Evolutionary conservation across 2,329 filamentous ascomycete species (phyloP).

Genomic region (Beauveria caledonica): DNA sequence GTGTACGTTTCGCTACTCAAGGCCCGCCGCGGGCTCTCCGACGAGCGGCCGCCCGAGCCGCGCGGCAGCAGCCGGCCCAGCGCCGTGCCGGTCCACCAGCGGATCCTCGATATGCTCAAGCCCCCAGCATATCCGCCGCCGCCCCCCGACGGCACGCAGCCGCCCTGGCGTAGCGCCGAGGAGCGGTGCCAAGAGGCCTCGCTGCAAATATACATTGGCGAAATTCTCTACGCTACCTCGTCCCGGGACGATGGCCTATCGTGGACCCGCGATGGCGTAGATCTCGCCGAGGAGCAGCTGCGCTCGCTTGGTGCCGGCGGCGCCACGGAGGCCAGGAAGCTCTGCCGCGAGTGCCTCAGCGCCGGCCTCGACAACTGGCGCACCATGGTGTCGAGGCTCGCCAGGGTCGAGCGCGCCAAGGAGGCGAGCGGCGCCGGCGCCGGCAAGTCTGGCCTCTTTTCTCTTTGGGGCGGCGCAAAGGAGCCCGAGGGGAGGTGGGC

Average conservation of each 20-base stretch:
- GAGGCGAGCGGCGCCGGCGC: conserved; percentile 29
- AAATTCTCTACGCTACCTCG: conserved; percentile 70
- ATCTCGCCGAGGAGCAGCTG: conserved; percentile 64
- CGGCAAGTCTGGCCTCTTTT: conserved; percentile 24
- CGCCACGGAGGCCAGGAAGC: conserved; percentile 32
- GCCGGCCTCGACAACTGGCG: conserved; percentile 76
- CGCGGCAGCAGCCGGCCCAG: conserved; percentile 4
- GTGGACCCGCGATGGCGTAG: conserved; percentile 86
- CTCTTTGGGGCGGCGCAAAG: conserved; percentile 28
- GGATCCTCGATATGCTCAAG: conserved; percentile 19
- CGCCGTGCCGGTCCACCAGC: conserved; percentile 15
- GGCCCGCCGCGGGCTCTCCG: conserved; percentile 56
- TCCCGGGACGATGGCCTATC: conserved; percentile 62
- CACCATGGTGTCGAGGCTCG: conserved; percentile 64
- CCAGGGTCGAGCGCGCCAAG: conserved; percentile 38
- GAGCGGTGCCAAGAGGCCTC: conserved; percentile 78
- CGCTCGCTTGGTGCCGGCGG: conserved; percentile 31
- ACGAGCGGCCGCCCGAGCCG: conserved; percentile 21
- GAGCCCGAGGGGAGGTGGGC: conserved; percentile 40
- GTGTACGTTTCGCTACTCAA: conserved; percentile 80
- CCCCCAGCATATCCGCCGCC: conserved; percentile 62
- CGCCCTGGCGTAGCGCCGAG: conserved; percentile 54
- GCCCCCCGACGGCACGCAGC: conserved; percentile 59
- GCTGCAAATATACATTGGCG: conserved; percentile 83
- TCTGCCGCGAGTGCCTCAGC: conserved; percentile 69